Evolutionary conservation across 257 asterid genomes (phyloP), one percentile per base, ranked within the genome.

Genomic region (Nicotiana knightiana): DNA sequence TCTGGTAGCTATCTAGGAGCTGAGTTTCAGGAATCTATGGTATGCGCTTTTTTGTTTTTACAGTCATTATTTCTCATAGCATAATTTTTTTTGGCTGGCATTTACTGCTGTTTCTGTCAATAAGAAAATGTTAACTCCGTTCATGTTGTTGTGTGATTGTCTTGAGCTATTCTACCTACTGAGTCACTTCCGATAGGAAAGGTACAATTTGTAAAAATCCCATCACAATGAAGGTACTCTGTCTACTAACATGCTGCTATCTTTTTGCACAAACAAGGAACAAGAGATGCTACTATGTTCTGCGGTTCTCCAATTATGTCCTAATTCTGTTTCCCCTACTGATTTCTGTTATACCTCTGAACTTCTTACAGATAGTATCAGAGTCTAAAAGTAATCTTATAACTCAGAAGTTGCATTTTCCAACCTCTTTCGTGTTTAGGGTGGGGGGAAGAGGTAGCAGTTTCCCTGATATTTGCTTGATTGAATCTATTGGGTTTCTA

Each of bases 21-120:
- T 79, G 95, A 91, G 85, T 88, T 92, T 84, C 91, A 87, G 87
- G 99, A 95, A 86, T 81, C 99, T 18, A 73, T 88, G 97, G 99
- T 93, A 91, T 58, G 83, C 76, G 32, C 32, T 65, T 61, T 48
- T n/a, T 65, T 73, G 26, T 15, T 51, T 73, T 39, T 26, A 6
- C 9, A 7, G 28, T 26, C 62, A 48, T 73, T 73, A 15, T 51
- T 73, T 73, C 43, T 26, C 24, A 13, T 16, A 15, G 79, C 79
- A 24, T 73, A 15, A 26, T 3, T 1, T 26, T 43, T 73, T 13
- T 48, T 26, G 79, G 35, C 39, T 48, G 51, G 3, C 62, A 48
- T 48, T 46, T 73, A 48, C 62, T 73, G 26, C 43, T 11, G 21
- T n/a, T 71, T 71, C 79, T 71, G 62, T 48, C 63, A 73, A 26